Base-by-base conservation (phyloP, 2,329 filamentous ascomycete species). In the Chaetoscypha palmicola region DNA sequence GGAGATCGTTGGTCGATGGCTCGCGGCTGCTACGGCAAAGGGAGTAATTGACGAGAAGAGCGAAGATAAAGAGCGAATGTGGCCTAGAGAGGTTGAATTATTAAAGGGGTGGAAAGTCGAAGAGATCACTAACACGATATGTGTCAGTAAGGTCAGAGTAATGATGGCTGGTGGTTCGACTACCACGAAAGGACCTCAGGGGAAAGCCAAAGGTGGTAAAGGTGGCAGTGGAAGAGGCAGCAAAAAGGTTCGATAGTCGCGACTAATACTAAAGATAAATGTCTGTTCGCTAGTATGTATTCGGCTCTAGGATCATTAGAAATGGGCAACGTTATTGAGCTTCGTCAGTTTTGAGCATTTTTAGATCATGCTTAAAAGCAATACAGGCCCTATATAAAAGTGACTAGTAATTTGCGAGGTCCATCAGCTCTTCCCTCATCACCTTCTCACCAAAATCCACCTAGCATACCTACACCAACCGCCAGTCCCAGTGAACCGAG, bases 1-100 rank as follows among this genome's bases (percentile, higher is more conserved):
- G 62, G 91, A 97, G 65, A 83, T 97, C 23, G 66, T 97, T n/a
- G 79, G 82, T 38, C 76, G 77, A 47, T 96, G 91, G 90, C 74
- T 83, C 52, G 65, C 72, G 16, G 87, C 80, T 38, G 76, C 79
- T 5, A 50, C 41, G 23, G 45, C 38, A 1, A 80, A 76, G 59
- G 71, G 71, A 4, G 73, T 74, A 19, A 61, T 83, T 1, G 81
- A 86, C 58, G 79, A 83, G 59, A 66, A 67, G 45, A 68, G 71
- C 28, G 64, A 67, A 41, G 82, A 84, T 57, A 72, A 70, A 9
- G 88, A 94, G 68, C 77, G 76, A 58, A 86, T 94, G 64, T 92
- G 88, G 79, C 86, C 86, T 0, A 70, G 81, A 12, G 92, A 97
- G 65, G 76, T 85, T n/a, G 90, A 95, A 62, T 67, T 95, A 26